Evolutionary conservation across 306 rosid genomes (phyloP).

Genomic region (Quercus alba): DNA sequence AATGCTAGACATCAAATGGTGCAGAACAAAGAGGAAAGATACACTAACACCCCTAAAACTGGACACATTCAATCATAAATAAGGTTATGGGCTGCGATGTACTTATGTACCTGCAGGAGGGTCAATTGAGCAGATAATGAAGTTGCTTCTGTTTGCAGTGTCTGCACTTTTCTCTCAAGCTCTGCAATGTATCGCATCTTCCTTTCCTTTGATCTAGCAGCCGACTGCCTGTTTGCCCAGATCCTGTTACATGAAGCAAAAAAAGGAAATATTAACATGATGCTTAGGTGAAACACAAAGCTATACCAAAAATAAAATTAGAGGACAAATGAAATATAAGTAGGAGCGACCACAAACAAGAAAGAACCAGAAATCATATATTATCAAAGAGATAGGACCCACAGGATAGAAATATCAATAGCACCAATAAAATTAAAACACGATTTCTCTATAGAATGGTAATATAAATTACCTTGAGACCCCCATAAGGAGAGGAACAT

Average conservation of each 20-base stretch:
- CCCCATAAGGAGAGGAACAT: too few species aligned
- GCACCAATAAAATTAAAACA: background rate
- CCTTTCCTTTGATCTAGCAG: constrained; percentile 97
- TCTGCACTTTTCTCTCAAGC: constrained; percentile 95
- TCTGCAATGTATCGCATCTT: constrained; percentile 95
- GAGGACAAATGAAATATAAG: background rate
- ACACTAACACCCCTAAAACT: background rate
- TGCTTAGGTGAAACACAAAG: background rate
- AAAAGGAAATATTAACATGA: constrained; percentile 22
- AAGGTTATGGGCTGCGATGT: background rate
- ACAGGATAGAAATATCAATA: background rate
- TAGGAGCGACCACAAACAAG: background rate
- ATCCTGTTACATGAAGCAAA: constrained; percentile 52
- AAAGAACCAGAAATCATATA: background rate
- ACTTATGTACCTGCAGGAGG: constrained; percentile 69
- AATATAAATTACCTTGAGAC: background rate
- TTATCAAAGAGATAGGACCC: background rate
- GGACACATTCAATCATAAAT: background rate
- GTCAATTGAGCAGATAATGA: constrained; percentile 90
- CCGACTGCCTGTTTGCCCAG: constrained; percentile 99
- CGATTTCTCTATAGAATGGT: background rate
- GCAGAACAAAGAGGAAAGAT: background rate
- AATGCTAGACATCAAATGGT: background rate
- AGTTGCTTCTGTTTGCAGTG: constrained; percentile 93
- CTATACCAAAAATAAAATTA: background rate